Conservation (phyloP, 306 rosid species). For the Pueraria montana region DNA sequence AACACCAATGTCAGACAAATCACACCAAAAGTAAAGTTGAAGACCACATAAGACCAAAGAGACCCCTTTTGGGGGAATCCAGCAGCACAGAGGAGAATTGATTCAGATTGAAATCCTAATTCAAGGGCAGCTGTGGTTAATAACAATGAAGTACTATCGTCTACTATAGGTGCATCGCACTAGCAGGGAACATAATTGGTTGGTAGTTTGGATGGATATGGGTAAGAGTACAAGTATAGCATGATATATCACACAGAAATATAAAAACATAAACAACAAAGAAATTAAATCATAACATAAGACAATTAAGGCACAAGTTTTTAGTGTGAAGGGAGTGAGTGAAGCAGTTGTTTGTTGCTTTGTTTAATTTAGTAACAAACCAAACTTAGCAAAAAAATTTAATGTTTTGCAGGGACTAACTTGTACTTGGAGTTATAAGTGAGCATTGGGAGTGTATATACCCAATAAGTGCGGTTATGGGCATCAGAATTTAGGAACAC, state of each 20-base stretch:
- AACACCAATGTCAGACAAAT: not conserved
- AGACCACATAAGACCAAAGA: not conserved
- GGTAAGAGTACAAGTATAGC: not conserved
- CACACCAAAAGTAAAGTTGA: conserved; percentile 1
- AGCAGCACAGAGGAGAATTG: not conserved
- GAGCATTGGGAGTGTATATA: not conserved
- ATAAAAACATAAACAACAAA: not conserved
- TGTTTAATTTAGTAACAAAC: not conserved
- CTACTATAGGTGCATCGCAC: not conserved
- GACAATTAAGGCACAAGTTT: not conserved
- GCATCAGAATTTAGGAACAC: no score
- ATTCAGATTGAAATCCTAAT: not conserved
- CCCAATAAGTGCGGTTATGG: not conserved
- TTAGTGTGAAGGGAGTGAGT: not conserved
- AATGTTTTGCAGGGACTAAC: not conserved
- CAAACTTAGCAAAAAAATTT: no score
- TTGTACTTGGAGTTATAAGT: not conserved
- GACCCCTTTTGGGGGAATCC: not conserved
- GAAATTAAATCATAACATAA: not conserved
- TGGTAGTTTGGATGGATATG: not conserved
- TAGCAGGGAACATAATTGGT: not conserved
- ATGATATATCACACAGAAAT: not conserved
- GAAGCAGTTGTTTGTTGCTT: not conserved
- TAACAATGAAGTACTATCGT: not conserved
- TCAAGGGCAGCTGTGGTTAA: not conserved